These are phyloP conservation scores for Verticillium klebahnii DNA, from an alignment of 2,329 filamentous ascomycete species.

Conservation along the genomic window DNA sequence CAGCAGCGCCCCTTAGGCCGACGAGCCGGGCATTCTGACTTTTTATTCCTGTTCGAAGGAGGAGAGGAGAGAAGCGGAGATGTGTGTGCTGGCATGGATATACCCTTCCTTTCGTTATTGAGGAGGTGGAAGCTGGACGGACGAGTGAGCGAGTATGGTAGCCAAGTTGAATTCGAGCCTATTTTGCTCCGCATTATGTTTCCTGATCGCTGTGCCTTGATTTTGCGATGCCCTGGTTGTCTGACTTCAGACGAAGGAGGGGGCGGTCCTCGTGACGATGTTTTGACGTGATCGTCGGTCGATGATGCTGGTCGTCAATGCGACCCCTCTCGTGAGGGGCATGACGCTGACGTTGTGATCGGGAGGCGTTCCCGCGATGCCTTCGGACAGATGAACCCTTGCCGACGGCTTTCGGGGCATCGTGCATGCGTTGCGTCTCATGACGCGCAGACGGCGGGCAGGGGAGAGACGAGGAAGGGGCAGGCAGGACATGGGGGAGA, in stretches of 20 bases:
- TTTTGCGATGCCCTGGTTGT: not conserved
- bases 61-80: constrained; percentile 5
- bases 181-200: not conserved
- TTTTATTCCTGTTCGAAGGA: not conserved
- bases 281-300: not conserved
- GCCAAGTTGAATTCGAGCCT: constrained; percentile 1
- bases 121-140: not conserved
- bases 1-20: not conserved
- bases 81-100: constrained; percentile 9
- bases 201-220: not conserved
- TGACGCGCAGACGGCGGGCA: not conserved
- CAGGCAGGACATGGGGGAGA: not conserved
- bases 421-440: not conserved
- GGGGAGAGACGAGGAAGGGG: not conserved
- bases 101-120: constrained; percentile 7
- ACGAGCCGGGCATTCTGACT: not conserved
- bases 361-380: not conserved
- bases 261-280: not conserved
- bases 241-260: not conserved
- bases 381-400: not conserved
- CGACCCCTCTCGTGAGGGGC: not conserved
- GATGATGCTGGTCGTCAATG: not conserved
- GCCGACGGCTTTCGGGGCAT: not conserved
- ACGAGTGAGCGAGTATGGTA: not conserved
- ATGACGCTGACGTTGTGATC: not conserved